Conservation (phyloP, 1,139 yeast species). For the Candida frijolesensis region DNA sequence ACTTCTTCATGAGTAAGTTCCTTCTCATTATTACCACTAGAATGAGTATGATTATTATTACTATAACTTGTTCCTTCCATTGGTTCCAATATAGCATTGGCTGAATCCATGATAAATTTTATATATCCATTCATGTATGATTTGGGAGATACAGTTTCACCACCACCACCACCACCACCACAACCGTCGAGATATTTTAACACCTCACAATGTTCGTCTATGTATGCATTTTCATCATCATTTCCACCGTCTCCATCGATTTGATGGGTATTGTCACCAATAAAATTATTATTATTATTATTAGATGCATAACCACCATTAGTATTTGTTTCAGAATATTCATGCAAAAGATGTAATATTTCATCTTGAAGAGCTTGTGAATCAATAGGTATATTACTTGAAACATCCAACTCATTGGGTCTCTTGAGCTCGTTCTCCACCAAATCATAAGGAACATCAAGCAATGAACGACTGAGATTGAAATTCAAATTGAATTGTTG, state of each 20-base stretch:
- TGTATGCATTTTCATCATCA: not conserved
- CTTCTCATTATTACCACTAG: not conserved
- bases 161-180: not conserved
- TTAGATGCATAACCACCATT: not conserved
- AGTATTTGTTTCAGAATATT: conserved; percentile 3
- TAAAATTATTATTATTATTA: too few relatives aligned
- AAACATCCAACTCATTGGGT: conserved; percentile 2
- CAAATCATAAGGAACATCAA: conserved; percentile 4
- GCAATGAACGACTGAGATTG: not conserved
- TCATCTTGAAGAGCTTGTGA: conserved; percentile 9
- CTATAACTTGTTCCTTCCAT: not conserved
- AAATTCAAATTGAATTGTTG: not conserved
- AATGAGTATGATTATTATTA: not conserved
- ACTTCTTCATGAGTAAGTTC: conserved; percentile 14
- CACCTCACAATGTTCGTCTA: too few relatives aligned
- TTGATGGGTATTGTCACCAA: too few relatives aligned
- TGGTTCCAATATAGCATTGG: conserved; percentile 6
- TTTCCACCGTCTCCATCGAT: not conserved
- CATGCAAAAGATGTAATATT: conserved; percentile 9
- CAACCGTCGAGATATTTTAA: not conserved
- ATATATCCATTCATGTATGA: conserved; percentile 14
- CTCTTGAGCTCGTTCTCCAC: conserved; percentile 2
- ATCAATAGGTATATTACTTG: conserved; percentile 2
- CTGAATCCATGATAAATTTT: conserved; percentile 12
- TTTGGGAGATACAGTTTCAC: conserved; percentile 11